These are phyloP conservation scores for Trametes meyenii DNA, from an alignment of 768 basidiomycete species.

Conservation along the genomic window DNA sequence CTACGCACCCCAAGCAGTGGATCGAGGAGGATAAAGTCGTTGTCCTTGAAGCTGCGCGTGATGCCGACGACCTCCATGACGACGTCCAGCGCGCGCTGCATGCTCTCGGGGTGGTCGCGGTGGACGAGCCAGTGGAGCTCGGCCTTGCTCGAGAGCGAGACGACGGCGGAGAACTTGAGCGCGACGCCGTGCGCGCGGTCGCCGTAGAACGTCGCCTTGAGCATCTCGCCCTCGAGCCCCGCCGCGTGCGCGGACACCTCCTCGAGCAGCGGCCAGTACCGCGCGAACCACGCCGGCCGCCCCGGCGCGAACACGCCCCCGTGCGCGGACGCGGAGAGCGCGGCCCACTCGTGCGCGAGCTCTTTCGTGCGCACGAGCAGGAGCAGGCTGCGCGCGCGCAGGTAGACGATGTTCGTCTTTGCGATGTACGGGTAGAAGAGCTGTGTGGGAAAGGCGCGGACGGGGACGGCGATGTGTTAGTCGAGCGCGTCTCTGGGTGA, in stretches of 20 bases:
- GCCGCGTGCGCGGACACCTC: conserved; percentile 25
- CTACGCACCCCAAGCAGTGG: conserved; percentile 28
- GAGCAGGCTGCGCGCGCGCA: conserved; percentile 24
- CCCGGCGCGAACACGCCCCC: conserved; percentile 14
- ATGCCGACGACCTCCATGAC: conserved; percentile 30
- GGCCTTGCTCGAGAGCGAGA: conserved; percentile 28
- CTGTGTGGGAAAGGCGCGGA: conserved; percentile 2
- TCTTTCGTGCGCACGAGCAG: conserved; percentile 14
- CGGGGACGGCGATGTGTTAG: background rate
- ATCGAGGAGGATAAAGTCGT: conserved; percentile 30
- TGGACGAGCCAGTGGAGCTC: conserved; percentile 30
- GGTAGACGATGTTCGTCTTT: conserved; percentile 24
- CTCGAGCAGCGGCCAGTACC: conserved; percentile 31
- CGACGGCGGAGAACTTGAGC: conserved; percentile 30
- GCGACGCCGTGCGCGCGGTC: conserved; percentile 24
- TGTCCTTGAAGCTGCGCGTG: conserved; percentile 29
- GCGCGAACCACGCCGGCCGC: conserved; percentile 25
- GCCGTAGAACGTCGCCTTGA: conserved; percentile 26
- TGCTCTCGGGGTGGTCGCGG: conserved; percentile 27
- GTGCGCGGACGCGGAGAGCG: conserved; percentile 11
- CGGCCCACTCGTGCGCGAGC: conserved; percentile 11
- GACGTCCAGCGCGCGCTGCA: conserved; percentile 25
- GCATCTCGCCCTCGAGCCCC: conserved; percentile 24
- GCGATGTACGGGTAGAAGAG: conserved; percentile 19
- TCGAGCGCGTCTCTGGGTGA: background rate